Percentiles rank a stretch among this genome's conserved stretches.
Conservation (phyloP, 495 filamentous ascomycete species). For the Penicillium parvum region DNA sequence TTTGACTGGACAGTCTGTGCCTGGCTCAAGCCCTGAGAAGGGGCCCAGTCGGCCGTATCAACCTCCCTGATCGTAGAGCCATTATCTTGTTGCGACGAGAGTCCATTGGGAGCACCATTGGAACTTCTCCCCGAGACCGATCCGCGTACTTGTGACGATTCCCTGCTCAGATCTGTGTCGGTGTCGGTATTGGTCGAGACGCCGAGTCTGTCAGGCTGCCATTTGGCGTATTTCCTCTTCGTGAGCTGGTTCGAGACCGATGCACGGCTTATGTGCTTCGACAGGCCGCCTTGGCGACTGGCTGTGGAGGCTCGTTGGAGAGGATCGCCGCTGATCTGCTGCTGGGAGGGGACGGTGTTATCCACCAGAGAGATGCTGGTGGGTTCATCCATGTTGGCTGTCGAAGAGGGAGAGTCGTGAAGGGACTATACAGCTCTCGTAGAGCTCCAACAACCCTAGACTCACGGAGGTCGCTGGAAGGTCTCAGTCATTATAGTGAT, state of each 20-base stretch:
- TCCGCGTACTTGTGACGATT: conserved; percentile 19
- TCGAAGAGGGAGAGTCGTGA: not conserved
- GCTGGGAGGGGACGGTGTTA: conserved; percentile 35
- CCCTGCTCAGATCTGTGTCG: conserved; percentile 16
- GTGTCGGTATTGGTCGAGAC: conserved; percentile 22
- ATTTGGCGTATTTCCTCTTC: conserved; percentile 59
- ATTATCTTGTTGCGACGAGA: conserved; percentile 10
- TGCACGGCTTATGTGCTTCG: conserved; percentile 31
- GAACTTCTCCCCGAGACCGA: conserved; percentile 23
- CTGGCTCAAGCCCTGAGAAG: conserved; percentile 13
- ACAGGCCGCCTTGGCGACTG: conserved; percentile 16
- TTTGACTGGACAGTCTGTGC: conserved; percentile 18
- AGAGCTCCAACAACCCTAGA: not conserved
- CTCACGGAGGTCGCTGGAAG: not conserved
- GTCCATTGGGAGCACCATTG: conserved; percentile 8
- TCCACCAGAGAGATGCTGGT: conserved; percentile 35
- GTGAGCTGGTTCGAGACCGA: conserved; percentile 46
- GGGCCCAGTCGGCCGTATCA: conserved; percentile 16
- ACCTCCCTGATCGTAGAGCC: conserved; percentile 6
- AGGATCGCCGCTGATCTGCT: conserved; percentile 17
- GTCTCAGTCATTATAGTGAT: conserved; percentile 4
- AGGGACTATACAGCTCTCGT: not conserved
- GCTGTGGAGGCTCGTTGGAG: conserved; percentile 17
- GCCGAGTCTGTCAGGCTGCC: conserved; percentile 49
- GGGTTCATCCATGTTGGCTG: conserved; percentile 21